Evolutionary conservation across 1,284 basidiomycete genomes (phyloP).

Genomic region (Austroboletus novae-zelandiae): DNA sequence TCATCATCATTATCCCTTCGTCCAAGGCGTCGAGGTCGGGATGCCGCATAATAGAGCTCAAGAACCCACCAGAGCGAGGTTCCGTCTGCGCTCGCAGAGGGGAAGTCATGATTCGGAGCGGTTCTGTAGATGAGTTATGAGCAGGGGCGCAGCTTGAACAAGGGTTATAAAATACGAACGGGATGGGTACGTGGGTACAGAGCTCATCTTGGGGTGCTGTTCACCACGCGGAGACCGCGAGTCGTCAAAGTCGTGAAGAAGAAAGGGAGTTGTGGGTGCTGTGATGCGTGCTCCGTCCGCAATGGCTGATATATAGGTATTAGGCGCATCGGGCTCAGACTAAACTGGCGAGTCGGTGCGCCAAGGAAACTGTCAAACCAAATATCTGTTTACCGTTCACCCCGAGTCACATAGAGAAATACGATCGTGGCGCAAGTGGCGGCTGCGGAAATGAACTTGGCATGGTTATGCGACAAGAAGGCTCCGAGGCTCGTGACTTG

Average conservation of each 20-base stretch:
- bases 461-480: too few relatives aligned
- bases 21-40: conserved; percentile 9
- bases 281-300: background rate
- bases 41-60: conserved; percentile 17
- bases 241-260: conserved; percentile 7
- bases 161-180: conserved; percentile 5
- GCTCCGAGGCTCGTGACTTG: too few relatives aligned
- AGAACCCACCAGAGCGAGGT: conserved; percentile 15
- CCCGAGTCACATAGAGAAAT: background rate
- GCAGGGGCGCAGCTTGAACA: background rate
- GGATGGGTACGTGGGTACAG: conserved; percentile 5
- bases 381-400: too few relatives aligned
- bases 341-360: conserved; percentile 7
- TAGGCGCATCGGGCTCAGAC: background rate
- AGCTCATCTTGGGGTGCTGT: conserved; percentile 11
- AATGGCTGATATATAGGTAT: conserved; percentile 6
- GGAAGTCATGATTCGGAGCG: conserved; percentile 15
- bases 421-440: background rate
- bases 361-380: conserved; percentile 11
- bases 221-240: conserved; percentile 6
- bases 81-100: conserved; percentile 17
- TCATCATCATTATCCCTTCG: conserved; percentile 9
- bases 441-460: too few relatives aligned
- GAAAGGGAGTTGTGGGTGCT: background rate
- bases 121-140: conserved; percentile 13